Evolutionary conservation across 176 grass and related monocot genomes (phyloP), one percentile per base, ranked within the genome.

Genomic region (Hordeum marinum): DNA sequence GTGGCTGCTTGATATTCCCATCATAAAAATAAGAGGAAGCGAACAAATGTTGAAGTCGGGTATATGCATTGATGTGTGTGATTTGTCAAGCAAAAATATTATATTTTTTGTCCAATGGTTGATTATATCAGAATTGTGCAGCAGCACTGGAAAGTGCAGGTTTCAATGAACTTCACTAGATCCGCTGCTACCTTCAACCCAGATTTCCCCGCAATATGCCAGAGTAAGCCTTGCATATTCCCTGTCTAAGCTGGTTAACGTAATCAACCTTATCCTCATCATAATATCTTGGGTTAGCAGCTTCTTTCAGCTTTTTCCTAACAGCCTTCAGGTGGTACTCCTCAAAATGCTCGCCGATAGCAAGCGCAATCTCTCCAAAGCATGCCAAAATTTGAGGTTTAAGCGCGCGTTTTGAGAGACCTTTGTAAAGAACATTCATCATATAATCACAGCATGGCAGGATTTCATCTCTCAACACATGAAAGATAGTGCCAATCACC

Each of bases 321-420:
- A 82, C 88, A 85, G 83, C 90, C 41, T 86, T 78, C 27, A 97
- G 75, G 39, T 97, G 75, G 37, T 97, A 97, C 76, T 97, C 90
- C 68, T 94, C 90, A 82, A 97, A 97, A 81, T 91, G 72, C 32
- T 87, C 84, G 43, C 94, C 92, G 21, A 94, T 91, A 31, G 94
- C 92, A 91, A 97, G 94, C 77, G 90, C 94, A 35, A 94, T 94
- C 64, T 97, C 94, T 67, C 94, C 94, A 89, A 97, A 97, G 84
- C 92, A 91, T 41, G 94, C 89, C 72, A 94, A 97, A 86, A 97
- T 94, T 0, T 90, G 88, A 69, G 94, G 90, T 74, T 94, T 87
- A 43, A 97, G 92, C 92, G 74, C 83, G 5, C 81, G 74, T 78
- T 92, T 90, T 32, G 94, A 94, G 14, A 97, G 82, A 82, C 94